Conservation (phyloP, 805 yeast species). For the Candida multigemmis region DNA sequence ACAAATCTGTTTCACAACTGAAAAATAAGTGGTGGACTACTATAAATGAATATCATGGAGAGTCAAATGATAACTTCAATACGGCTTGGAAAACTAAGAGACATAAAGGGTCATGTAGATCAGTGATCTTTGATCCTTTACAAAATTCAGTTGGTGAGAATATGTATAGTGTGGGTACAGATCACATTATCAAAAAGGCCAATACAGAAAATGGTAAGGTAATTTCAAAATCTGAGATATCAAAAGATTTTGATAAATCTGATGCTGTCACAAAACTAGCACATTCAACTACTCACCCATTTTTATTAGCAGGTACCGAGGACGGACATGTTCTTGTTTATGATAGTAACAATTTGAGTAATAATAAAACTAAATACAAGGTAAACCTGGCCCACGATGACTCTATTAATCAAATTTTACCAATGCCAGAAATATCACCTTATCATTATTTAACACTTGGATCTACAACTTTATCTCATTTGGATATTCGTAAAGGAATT, state of each 20-base stretch:
- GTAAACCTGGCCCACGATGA: constrained; percentile 61
- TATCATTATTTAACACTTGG: constrained; percentile 78
- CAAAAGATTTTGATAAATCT: constrained; percentile 9
- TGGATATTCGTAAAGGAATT: constrained; percentile 71
- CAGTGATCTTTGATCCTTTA: constrained; percentile 54
- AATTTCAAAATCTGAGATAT: constrained; percentile 35
- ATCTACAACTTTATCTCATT: constrained; percentile 67
- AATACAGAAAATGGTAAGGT: constrained; percentile 69
- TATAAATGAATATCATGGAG: constrained; percentile 15
- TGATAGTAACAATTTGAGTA: constrained; percentile 47
- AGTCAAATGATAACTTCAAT: constrained; percentile 16
- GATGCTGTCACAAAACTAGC: constrained; percentile 36
- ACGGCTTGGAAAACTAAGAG: constrained; percentile 77
- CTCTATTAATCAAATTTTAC: constrained; percentile 65
- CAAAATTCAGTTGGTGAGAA: constrained; percentile 35
- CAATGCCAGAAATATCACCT: constrained; percentile 60
- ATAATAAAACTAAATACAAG: constrained; percentile 30
- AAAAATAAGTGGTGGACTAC: constrained; percentile 40
- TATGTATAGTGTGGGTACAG: constrained; percentile 70
- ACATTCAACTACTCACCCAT: constrained; percentile 37
- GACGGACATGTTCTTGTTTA: constrained; percentile 56
- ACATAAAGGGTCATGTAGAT: constrained; percentile 83
- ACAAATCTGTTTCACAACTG: constrained; percentile 21
- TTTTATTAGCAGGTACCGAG: constrained; percentile 58
- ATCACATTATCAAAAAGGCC: constrained; percentile 70